Percentiles rank a stretch among this genome's conserved stretches.
Evolutionary conservation across 768 basidiomycete species (phyloP).

Genomic region (Mycena floridula): DNA sequence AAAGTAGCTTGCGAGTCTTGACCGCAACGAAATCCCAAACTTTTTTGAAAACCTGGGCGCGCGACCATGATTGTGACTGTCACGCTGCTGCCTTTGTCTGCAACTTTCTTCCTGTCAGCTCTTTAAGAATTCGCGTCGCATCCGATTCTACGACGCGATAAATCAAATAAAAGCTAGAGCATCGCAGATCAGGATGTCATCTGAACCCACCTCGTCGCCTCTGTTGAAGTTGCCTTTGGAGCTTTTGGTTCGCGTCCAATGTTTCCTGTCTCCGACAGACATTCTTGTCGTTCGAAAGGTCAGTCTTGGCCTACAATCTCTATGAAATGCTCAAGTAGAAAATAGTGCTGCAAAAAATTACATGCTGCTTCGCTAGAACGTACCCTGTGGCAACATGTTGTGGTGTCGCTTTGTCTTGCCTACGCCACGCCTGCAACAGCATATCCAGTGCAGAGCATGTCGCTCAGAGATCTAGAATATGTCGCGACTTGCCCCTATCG

Average conservation of each 20-base stretch:
- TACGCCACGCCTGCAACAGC: background rate
- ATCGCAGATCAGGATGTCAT: background rate
- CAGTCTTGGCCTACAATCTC: background rate
- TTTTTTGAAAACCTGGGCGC: too few relatives aligned
- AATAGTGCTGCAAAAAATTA: background rate
- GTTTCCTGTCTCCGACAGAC: background rate
- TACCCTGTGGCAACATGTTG: background rate
- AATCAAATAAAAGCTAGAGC: background rate
- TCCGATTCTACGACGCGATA: background rate
- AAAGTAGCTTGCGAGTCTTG: too few relatives aligned
- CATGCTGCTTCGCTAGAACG: background rate
- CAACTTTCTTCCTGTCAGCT: background rate
- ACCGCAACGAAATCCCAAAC: too few relatives aligned
- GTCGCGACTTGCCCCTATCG: background rate
- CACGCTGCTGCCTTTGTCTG: background rate
- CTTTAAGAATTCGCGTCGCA: background rate
- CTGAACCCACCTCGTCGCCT: background rate
- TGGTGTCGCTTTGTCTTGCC: background rate
- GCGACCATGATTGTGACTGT: constrained; percentile 4
- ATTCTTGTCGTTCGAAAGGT: background rate
- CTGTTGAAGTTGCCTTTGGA: background rate
- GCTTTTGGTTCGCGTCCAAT: background rate
- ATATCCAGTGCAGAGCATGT: background rate
- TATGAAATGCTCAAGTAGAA: background rate
- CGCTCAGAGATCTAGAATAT: background rate